Evolutionary conservation across 2,329 filamentous ascomycete genomes (phyloP).

Genomic region (Penicillium aurantiogriseum): DNA sequence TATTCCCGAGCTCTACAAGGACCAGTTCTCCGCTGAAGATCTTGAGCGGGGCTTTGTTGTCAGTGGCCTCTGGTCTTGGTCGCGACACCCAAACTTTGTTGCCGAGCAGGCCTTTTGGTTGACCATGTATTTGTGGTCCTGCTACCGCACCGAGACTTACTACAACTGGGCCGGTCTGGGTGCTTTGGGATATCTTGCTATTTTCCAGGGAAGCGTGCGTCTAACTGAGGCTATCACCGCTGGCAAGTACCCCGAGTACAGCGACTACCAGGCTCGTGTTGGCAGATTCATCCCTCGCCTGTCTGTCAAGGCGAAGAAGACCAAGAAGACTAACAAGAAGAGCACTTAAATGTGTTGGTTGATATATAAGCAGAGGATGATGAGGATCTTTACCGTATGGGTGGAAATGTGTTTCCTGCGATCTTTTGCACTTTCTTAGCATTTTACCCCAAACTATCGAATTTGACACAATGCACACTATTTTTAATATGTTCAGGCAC

Average conservation of each 20-base stretch:
- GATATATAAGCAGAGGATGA: not conserved
- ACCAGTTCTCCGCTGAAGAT: slow-evolving; percentile 64
- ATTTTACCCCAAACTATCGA: not conserved
- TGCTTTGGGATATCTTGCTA: slow-evolving; percentile 64
- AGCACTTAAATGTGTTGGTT: slow-evolving; percentile 11
- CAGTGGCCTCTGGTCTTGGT: slow-evolving; percentile 80
- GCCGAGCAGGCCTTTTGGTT: slow-evolving; percentile 92
- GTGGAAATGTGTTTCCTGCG: not conserved
- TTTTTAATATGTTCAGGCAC: not conserved
- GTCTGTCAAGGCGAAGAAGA: slow-evolving; percentile 34
- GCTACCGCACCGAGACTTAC: slow-evolving; percentile 66
- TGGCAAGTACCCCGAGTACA: slow-evolving; percentile 85
- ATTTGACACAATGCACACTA: not conserved
- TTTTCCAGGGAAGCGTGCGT: slow-evolving; percentile 88
- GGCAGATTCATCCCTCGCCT: slow-evolving; percentile 73
- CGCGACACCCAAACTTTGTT: slow-evolving; percentile 90
- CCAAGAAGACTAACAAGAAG: slow-evolving; percentile 25
- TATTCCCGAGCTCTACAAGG: slow-evolving; percentile 56
- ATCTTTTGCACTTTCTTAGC: not conserved
- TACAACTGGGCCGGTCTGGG: slow-evolving; percentile 79
- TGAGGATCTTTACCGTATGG: not conserved
- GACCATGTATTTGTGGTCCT: slow-evolving; percentile 82
- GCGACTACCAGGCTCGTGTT: slow-evolving; percentile 76
- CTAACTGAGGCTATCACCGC: slow-evolving; percentile 80
- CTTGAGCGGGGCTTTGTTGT: slow-evolving; percentile 88